Evolutionary conservation across 202 grass and related monocot genomes (phyloP).

Genomic region (Tripidium arundinaceum): DNA sequence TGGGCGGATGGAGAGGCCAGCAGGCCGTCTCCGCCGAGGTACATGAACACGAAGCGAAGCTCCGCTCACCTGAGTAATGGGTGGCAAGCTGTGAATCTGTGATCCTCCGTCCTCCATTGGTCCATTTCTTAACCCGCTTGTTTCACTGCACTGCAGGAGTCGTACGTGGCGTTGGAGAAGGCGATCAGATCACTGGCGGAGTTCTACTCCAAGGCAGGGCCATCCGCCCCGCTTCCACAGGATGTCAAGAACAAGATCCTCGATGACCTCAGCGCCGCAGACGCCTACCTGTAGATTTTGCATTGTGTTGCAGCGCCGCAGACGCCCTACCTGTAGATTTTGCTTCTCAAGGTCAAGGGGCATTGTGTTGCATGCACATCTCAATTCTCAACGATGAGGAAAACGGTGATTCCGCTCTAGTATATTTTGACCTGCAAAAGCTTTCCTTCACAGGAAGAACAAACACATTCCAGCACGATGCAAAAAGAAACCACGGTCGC

Average conservation of each 20-base stretch:
- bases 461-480: neutral
- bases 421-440: neutral
- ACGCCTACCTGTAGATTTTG: slow-evolving; percentile 49
- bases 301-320: too few relatives aligned
- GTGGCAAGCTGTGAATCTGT: neutral
- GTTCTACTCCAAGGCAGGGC: slow-evolving; percentile 88
- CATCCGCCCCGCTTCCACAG: slow-evolving; percentile 54
- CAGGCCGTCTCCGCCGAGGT: slow-evolving; percentile 58
- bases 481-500: neutral
- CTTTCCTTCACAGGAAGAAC: neutral
- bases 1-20: slow-evolving; percentile 75
- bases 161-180: slow-evolving; percentile 73
- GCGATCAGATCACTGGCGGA: slow-evolving; percentile 73
- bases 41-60: neutral
- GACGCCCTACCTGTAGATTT: too few relatives aligned
- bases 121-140: neutral
- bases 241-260: slow-evolving; percentile 66
- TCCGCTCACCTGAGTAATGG: neutral
- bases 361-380: neutral
- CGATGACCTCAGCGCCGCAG: slow-evolving; percentile 62
- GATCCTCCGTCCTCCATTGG: neutral
- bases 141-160: slow-evolving; percentile 49
- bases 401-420: neutral
- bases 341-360: too few relatives aligned
- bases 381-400: too few relatives aligned